These are phyloP conservation scores for Aspergillus quadrilineatus DNA, from an alignment of 2,329 filamentous ascomycete species.

Conservation along the genomic window DNA sequence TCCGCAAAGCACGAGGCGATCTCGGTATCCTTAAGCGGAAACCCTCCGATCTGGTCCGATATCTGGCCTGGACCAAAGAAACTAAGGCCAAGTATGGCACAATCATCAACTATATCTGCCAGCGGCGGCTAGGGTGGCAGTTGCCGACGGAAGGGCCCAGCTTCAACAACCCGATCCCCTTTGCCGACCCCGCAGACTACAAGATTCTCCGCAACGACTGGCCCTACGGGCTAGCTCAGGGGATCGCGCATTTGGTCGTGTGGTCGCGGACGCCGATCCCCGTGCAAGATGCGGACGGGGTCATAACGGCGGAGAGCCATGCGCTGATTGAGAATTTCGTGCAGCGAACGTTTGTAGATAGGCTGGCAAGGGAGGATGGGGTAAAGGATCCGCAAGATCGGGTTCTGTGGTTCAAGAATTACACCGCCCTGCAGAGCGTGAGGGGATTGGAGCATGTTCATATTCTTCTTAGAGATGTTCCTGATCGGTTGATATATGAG, in stretches of 20 bases:
- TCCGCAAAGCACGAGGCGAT: conserved; percentile 44
- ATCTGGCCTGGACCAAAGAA: conserved; percentile 58
- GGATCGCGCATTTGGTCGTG: conserved; percentile 57
- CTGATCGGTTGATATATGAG: conserved; percentile 43
- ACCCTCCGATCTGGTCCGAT: conserved; percentile 59
- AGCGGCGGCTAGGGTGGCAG: conserved; percentile 55
- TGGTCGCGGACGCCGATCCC: conserved; percentile 56
- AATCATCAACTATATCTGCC: conserved; percentile 57
- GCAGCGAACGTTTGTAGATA: conserved; percentile 48
- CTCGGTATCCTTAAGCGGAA: conserved; percentile 59
- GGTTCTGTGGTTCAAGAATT: conserved; percentile 67
- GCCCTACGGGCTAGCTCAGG: conserved; percentile 59
- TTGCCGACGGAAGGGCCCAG: conserved; percentile 25
- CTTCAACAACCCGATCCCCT: conserved; percentile 51
- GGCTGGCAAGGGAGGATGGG: conserved; percentile 38
- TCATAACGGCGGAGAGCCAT: conserved; percentile 53
- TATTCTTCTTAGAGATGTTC: conserved; percentile 52
- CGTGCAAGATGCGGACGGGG: conserved; percentile 47
- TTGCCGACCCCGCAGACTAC: conserved; percentile 56
- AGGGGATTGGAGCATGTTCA: conserved; percentile 59
- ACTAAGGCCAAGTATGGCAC: conserved; percentile 57
- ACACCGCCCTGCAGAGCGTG: conserved; percentile 61
- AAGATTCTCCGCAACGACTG: conserved; percentile 62
- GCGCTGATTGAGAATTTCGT: conserved; percentile 52
- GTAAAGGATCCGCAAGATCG: conserved; percentile 40